These are phyloP conservation scores for Thinopyrum obtusiflorum DNA, from an alignment of 202 grass and related monocot species.

Conservation along the genomic window DNA sequence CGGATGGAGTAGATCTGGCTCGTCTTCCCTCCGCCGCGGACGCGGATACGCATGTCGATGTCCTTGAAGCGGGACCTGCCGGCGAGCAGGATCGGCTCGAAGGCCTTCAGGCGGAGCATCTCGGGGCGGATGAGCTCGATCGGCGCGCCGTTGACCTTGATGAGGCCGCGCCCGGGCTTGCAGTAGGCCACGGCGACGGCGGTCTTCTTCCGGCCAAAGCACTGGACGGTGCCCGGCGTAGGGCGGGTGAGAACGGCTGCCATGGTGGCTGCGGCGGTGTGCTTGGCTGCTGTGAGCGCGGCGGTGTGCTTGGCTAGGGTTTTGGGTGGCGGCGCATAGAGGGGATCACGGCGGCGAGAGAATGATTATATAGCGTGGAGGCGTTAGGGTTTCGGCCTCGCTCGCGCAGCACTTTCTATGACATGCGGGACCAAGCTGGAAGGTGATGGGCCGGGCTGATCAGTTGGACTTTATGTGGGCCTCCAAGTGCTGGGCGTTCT, in stretches of 20 bases:
- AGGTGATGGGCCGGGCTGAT: background rate
- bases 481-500: background rate
- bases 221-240: constrained; percentile 46
- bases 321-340: background rate
- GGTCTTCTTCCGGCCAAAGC: constrained; percentile 76
- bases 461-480: background rate
- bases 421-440: background rate
- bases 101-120: constrained; percentile 63
- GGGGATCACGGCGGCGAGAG: background rate
- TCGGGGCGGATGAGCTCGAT: constrained; percentile 73
- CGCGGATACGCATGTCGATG: constrained; percentile 68
- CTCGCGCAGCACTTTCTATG: background rate
- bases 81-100: constrained; percentile 61
- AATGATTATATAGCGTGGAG: background rate
- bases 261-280: constrained; percentile 19
- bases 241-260: constrained; percentile 29
- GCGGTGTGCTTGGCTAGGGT: constrained; percentile 6
- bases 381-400: constrained; percentile 22
- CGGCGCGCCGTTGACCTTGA: constrained; percentile 63
- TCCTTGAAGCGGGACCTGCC: constrained; percentile 48
- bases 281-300: background rate
- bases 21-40: constrained; percentile 54
- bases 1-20: constrained; percentile 70
- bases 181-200: constrained; percentile 69
- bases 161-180: constrained; percentile 68